Percentiles rank a stretch among this genome's conserved stretches.
Conservation (phyloP, 1,284 basidiomycete genomes). For the Malassezia slooffiae region DNA sequence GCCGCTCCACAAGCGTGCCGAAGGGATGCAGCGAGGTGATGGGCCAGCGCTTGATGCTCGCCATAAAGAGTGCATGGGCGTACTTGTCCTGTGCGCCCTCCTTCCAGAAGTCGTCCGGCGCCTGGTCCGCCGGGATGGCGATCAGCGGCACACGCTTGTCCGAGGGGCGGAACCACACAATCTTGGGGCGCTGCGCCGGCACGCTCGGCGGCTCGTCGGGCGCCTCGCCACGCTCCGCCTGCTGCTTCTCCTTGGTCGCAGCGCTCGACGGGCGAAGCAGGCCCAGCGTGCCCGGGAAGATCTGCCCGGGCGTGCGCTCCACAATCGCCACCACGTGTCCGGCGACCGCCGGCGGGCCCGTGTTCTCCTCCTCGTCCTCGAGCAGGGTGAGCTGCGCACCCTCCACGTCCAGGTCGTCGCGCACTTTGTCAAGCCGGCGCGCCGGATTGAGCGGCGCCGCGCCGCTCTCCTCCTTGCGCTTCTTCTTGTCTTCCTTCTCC, state of each 20-base stretch:
- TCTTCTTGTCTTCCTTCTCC: conserved; percentile 92
- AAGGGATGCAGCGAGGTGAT: conserved; percentile 94
- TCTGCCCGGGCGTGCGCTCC: conserved; percentile 93
- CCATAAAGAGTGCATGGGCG: conserved; percentile 81
- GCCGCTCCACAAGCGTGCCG: conserved; percentile 91
- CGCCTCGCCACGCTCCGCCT: conserved; percentile 80
- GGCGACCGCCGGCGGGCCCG: conserved; percentile 54
- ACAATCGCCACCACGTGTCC: conserved; percentile 98
- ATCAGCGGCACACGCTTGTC: conserved; percentile 98
- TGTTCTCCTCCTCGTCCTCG: conserved; percentile 86
- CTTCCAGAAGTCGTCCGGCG: conserved; percentile 87
- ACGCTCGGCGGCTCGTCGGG: conserved; percentile 65
- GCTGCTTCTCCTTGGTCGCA: conserved; percentile 98
- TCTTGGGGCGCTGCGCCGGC: conserved; percentile 67
- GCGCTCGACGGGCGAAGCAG: conserved; percentile 90
- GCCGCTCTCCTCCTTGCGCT: conserved; percentile 75
- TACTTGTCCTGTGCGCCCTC: conserved; percentile 69
- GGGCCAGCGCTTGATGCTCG: conserved; percentile 86
- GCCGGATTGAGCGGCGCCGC: conserved; percentile 50
- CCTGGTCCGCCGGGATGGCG: conserved; percentile 92
- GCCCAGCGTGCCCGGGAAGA: conserved; percentile 93
- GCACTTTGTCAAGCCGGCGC: conserved; percentile 97
- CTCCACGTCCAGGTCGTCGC: conserved; percentile 98
- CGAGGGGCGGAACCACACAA: conserved; percentile 99
- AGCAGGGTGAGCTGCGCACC: conserved; percentile 92